A percentile compares a stretch with the other conserved stretches of the same genome.
Conservation (phyloP, 1,139 yeast species). For the Hyphopichia buzzinii region DNA sequence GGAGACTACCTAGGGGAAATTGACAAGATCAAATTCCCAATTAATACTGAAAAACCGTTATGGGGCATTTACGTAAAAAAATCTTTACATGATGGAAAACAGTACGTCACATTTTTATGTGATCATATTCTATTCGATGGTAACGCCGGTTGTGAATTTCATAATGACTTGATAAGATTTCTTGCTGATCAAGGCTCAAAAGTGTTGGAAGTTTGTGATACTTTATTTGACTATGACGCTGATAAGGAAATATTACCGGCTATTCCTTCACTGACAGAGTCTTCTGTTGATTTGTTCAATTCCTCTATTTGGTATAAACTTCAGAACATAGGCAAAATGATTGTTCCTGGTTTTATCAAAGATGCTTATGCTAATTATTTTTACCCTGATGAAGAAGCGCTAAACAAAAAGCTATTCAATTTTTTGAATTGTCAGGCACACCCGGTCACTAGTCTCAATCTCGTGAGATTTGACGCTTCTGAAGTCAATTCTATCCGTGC, state of each 20-base stretch:
- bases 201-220: slow-evolving; percentile 2
- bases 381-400: slow-evolving; percentile 8
- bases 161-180: slow-evolving; percentile 23
- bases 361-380: slow-evolving; percentile 1
- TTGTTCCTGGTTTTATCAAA: slow-evolving; percentile 10
- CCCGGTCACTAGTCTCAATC: slow-evolving; percentile 11
- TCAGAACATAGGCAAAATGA: slow-evolving; percentile 3
- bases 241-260: slow-evolving; percentile 5
- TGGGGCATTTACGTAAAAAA: slow-evolving; percentile 28
- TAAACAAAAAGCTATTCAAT: slow-evolving; percentile 15
- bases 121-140: slow-evolving; percentile 41
- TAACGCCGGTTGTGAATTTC: slow-evolving; percentile 30
- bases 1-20: slow-evolving; percentile 15
- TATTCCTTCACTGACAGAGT: slow-evolving; percentile 5
- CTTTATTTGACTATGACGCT: slow-evolving; percentile 8
- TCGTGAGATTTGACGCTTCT: slow-evolving; percentile 12
- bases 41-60: slow-evolving; percentile 20
- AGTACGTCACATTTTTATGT: slow-evolving; percentile 23
- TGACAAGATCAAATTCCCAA: slow-evolving; percentile 15
- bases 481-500: slow-evolving; percentile 11
- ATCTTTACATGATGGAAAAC: slow-evolving; percentile 10
- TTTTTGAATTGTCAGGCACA: slow-evolving; percentile 9
- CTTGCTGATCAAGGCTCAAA: slow-evolving; percentile 6
- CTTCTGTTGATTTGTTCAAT: slow-evolving; percentile 7
- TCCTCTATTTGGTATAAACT: slow-evolving; percentile 1